Base-by-base conservation (phyloP, 495 filamentous ascomycete species). In the Penicillium turbatum region DNA sequence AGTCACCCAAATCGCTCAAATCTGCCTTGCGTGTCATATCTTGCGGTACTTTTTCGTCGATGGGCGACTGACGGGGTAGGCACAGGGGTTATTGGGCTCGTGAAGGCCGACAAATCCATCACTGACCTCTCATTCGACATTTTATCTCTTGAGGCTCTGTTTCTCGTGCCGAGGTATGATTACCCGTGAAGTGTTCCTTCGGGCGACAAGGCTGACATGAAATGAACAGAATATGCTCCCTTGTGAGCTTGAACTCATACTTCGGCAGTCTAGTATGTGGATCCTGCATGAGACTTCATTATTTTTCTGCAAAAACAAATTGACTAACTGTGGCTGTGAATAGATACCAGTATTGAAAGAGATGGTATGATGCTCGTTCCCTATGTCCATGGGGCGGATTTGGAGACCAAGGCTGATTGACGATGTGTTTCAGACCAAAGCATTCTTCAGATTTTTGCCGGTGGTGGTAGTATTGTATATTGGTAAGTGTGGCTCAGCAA, bases 371-470 rank as follows among this genome's bases (percentile, higher is more conserved):
- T 36, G 55, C 48, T 54, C 7, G 47, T 27, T 27, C 1, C 16
- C 35, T 40, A 6, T 31, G 19, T 36, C 38, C 24, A 24, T 17
- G 1, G 34, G n/a, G 35, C 38, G 35, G 35, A 13, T 38, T 46
- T 32, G 60, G 46, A 24, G 41, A 57, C 57, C 63, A 62, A 73
- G 60, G 70, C 61, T 65, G 61, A 67, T 56, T 35, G 54, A 39
- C 21, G 3, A 35, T 19, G 31, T 36, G 6, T 46, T 48, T 45
- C 64, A 85, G 81, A 91, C 89, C 16, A 95, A 91, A 71, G 89
- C 93, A 53, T 96, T 96, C 62, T 69, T 93, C 61, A 92, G 92
- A 56, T 96, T 96, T 68, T 81, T 92, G 64, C 84, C 88, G 11
- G 77, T 96, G n/a, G 89, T 97, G 17, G 71, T 87, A 41, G 83